phyloP scores from a whole-genome alignment of 208 protist genomes.

The Tritrichomonas foetus region DNA sequence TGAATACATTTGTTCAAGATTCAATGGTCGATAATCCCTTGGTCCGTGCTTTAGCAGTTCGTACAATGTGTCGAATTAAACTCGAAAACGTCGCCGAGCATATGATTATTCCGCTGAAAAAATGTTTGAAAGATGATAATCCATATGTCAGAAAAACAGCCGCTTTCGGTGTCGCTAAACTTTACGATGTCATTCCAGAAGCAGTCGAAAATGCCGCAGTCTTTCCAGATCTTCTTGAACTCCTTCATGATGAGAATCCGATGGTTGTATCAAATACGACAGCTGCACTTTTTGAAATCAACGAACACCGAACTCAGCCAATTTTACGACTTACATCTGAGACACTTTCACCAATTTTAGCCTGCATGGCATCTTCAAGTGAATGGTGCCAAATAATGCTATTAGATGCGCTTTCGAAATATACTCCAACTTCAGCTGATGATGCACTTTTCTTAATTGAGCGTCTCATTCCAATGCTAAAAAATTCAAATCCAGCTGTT shows the following conservation, averaged over 20 bases:
- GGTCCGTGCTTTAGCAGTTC: slow-evolving; percentile 2
- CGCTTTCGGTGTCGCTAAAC: slow-evolving; percentile 86
- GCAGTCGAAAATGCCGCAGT: slow-evolving; percentile 73
- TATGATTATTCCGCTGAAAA: slow-evolving; percentile 28
- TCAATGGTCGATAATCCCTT: not conserved
- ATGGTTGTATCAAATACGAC: slow-evolving; percentile 87
- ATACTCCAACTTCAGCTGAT: slow-evolving; percentile 43
- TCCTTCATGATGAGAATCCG: slow-evolving; percentile 90
- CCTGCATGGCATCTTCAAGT: slow-evolving; percentile 83
- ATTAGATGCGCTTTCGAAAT: slow-evolving; percentile 80
- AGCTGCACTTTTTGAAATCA: slow-evolving; percentile 84
- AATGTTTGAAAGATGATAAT: slow-evolving; percentile 27
- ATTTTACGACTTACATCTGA: slow-evolving; percentile 66
- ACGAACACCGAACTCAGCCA: slow-evolving; percentile 53
- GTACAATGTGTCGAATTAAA: slow-evolving; percentile 40
- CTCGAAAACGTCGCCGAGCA: slow-evolving; percentile 30
- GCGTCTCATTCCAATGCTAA: slow-evolving; percentile 81
- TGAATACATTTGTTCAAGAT: slow-evolving; percentile 43
- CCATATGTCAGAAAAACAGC: slow-evolving; percentile 85
- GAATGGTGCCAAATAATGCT: slow-evolving; percentile 97
- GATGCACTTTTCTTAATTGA: slow-evolving; percentile 78
- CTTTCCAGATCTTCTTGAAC: slow-evolving; percentile 63
- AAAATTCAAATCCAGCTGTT: slow-evolving; percentile 94
- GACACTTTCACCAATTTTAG: slow-evolving; percentile 80
- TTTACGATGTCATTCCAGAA: slow-evolving; percentile 82